Conservation (phyloP, 2,329 filamentous ascomycete genomes). For the Rutstroemia sp. region DNA sequence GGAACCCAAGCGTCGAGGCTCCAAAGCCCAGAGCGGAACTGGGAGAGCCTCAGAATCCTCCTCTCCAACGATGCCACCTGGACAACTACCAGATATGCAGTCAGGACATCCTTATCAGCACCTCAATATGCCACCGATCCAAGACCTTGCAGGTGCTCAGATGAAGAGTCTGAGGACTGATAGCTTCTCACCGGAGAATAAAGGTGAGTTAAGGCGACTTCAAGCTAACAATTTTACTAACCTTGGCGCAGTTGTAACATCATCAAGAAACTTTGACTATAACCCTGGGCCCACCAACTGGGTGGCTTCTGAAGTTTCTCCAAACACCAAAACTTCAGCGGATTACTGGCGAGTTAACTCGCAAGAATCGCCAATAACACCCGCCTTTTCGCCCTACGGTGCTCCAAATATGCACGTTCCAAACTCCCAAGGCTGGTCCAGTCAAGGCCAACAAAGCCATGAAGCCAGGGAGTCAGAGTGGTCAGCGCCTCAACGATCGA, state of each 20-base stretch:
- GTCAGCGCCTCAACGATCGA: constrained; percentile 28
- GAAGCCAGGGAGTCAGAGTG: constrained; percentile 28
- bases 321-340: constrained; percentile 32
- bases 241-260: constrained; percentile 20
- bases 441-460: constrained; percentile 20
- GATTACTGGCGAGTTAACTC: constrained; percentile 45
- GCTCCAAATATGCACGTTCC: constrained; percentile 31
- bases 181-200: constrained; percentile 29
- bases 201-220: constrained; percentile 20
- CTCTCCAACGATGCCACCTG: constrained; percentile 40
- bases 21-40: constrained; percentile 32
- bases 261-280: constrained; percentile 26
- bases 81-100: constrained; percentile 36
- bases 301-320: constrained; percentile 26
- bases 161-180: constrained; percentile 34
- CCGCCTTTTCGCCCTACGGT: constrained; percentile 43
- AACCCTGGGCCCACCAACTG: constrained; percentile 23
- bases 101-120: constrained; percentile 36
- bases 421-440: constrained; percentile 26
- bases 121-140: constrained; percentile 38
- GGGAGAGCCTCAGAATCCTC: constrained; percentile 38
- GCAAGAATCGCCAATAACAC: constrained; percentile 43
- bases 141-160: constrained; percentile 37
- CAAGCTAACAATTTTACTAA: constrained; percentile 14
- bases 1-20: constrained; percentile 33